A percentile compares a stretch with the other conserved stretches of the same genome.
Evolutionary conservation across 2,329 filamentous ascomycete genomes (phyloP).

Genomic region (Sclerotinia trifoliorum): DNA sequence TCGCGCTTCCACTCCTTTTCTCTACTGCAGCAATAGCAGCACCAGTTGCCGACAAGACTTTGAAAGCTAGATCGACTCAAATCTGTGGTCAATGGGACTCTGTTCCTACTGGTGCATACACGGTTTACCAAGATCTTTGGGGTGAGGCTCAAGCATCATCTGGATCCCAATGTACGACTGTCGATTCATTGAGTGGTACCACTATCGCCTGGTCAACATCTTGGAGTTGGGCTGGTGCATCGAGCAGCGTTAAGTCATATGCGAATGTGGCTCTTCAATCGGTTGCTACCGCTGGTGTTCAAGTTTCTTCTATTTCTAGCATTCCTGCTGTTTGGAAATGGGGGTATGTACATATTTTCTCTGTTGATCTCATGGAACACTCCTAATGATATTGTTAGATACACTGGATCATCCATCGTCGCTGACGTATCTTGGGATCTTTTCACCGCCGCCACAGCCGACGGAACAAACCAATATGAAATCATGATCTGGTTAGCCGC

Average conservation of each 20-base stretch:
- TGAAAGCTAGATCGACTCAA: conserved; percentile 3
- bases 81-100: conserved; percentile 34
- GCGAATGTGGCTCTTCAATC: conserved; percentile 43
- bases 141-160: not conserved
- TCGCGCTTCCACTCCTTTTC: conserved; percentile 24
- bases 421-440: conserved; percentile 63
- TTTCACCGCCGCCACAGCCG: conserved; percentile 52
- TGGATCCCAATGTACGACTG: conserved; percentile 42
- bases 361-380: not conserved
- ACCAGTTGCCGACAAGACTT: conserved; percentile 6
- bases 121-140: conserved; percentile 43
- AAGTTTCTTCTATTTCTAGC: conserved; percentile 41
- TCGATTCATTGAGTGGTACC: conserved; percentile 40
- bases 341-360: conserved; percentile 36
- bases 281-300: conserved; percentile 37
- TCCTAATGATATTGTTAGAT: conserved; percentile 36
- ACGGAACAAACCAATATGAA: conserved; percentile 54
- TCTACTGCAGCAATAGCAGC: conserved; percentile 17
- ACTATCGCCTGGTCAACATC: conserved; percentile 43
- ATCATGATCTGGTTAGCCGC: conserved; percentile 65
- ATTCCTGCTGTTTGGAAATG: conserved; percentile 45
- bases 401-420: conserved; percentile 50
- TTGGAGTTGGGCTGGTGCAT: conserved; percentile 44
- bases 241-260: conserved; percentile 44
- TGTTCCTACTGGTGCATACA: conserved; percentile 39